Evolutionary conservation across 2,329 filamentous ascomycete genomes (phyloP).

Genomic region (Decorospora gaudefroyi): DNA sequence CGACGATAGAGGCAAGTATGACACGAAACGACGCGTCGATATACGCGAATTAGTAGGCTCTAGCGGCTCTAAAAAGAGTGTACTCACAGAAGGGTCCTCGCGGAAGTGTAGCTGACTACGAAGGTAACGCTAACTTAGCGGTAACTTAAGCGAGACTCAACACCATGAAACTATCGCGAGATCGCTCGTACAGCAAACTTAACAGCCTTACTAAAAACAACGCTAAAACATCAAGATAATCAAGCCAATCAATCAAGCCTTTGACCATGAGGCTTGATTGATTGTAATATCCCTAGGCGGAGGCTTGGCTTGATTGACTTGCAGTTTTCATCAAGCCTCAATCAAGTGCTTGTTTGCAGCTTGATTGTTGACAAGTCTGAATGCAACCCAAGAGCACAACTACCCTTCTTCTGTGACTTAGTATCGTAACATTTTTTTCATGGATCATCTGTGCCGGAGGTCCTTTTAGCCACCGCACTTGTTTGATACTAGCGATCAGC

Average conservation of each 20-base stretch:
- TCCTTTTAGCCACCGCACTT: no score
- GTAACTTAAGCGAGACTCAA: conserved; percentile 1
- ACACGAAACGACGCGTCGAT: background rate
- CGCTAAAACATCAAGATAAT: conserved; percentile 2
- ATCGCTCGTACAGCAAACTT: conserved; percentile 4
- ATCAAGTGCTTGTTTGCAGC: conserved; percentile 2
- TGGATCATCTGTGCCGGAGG: no score
- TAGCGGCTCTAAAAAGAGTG: background rate
- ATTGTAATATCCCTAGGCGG: background rate
- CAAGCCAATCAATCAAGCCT: conserved; percentile 4
- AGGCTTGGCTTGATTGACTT: conserved; percentile 4
- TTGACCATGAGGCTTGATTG: conserved; percentile 2
- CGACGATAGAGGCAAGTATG: background rate
- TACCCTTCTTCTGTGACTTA: no score
- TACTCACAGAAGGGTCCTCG: background rate
- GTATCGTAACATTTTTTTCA: no score
- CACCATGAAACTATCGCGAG: conserved; percentile 7
- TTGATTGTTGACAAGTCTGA: conserved; percentile 7
- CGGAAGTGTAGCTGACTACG: background rate
- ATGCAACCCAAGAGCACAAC: no score
- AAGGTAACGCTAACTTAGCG: no score
- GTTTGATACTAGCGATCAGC: no score
- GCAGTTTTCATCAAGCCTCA: background rate
- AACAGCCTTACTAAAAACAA: conserved; percentile 2
- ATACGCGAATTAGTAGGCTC: background rate